Evolutionary conservation across 2,329 filamentous ascomycete genomes (phyloP).

Genomic region (Alternaria sp.): DNA sequence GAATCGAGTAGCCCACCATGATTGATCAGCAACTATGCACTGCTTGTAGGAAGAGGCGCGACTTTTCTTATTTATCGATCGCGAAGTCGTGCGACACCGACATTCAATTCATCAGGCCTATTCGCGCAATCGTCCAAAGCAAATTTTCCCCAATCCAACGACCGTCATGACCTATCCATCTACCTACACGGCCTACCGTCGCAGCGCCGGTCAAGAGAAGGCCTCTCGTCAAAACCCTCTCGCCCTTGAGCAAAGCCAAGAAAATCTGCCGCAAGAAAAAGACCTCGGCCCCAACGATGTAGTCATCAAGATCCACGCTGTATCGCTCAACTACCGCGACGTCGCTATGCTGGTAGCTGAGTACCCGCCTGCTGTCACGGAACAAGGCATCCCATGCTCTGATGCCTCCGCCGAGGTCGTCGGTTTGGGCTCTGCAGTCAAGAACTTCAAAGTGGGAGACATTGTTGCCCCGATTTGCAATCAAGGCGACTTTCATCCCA

Average conservation of each 20-base stretch:
- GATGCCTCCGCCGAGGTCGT: slow-evolving; percentile 36
- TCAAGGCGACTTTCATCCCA: slow-evolving; percentile 12
- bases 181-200: slow-evolving; percentile 26
- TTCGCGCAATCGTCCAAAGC: not conserved
- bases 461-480: slow-evolving; percentile 26
- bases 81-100: not conserved
- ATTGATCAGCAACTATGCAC: not conserved
- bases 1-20: not conserved
- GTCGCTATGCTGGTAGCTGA: slow-evolving; percentile 28
- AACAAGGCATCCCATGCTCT: slow-evolving; percentile 27
- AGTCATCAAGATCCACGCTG: slow-evolving; percentile 33
- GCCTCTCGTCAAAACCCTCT: slow-evolving; percentile 22
- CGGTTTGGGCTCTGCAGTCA: slow-evolving; percentile 23
- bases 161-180: slow-evolving; percentile 18
- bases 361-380: slow-evolving; percentile 16
- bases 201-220: slow-evolving; percentile 17
- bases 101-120: not conserved
- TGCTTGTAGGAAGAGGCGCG: no score
- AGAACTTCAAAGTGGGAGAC: slow-evolving; percentile 27
- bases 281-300: slow-evolving; percentile 23
- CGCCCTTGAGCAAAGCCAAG: not conserved
- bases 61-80: not conserved
- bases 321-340: slow-evolving; percentile 39
- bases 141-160: not conserved
- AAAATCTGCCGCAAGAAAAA: not conserved